A percentile compares a stretch with the other conserved stretches of the same genome.
Conservation (phyloP, 2,329 filamentous ascomycete species). For the Colletotrichum trifolii region DNA sequence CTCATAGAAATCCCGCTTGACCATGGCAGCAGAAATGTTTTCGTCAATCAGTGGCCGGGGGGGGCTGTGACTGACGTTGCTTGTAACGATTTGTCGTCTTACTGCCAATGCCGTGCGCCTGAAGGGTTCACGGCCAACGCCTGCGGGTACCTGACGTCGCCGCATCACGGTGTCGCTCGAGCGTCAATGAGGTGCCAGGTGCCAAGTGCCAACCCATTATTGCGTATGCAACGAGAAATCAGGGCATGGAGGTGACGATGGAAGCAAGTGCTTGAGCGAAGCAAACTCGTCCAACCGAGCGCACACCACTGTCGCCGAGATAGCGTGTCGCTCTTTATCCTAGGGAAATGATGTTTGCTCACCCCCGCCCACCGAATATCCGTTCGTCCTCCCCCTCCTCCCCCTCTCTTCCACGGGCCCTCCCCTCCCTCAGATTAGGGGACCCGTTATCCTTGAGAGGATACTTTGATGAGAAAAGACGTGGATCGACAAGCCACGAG, state of each 20-base stretch:
- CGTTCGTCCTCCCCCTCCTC: conserved; percentile 14
- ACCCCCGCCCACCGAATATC: conserved; percentile 28
- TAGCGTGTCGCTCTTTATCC: conserved; percentile 13
- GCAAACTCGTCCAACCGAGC: conserved; percentile 17
- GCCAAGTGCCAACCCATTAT: neutral
- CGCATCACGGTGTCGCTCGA: conserved; percentile 1
- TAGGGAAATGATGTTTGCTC: conserved; percentile 34
- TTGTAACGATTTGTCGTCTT: conserved; percentile 3
- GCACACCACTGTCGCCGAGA: conserved; percentile 2
- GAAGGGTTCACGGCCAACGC: neutral
- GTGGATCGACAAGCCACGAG: conserved; percentile 30
- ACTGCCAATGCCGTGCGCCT: neutral
- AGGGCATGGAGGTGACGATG: conserved; percentile 12
- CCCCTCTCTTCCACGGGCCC: conserved; percentile 23
- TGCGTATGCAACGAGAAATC: neutral
- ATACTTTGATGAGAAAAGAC: conserved; percentile 24
- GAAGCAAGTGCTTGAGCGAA: conserved; percentile 4
- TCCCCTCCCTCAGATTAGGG: conserved; percentile 22
- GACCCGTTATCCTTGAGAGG: conserved; percentile 21
- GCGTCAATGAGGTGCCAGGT: conserved; percentile 13
- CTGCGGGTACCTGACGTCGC: conserved; percentile 7
- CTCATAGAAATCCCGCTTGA: neutral
- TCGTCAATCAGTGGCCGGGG: neutral
- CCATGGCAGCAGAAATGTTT: neutral
- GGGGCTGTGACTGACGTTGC: neutral